Conservation (phyloP, 345 rosid genomes). For the Toxicodendron radicans region DNA sequence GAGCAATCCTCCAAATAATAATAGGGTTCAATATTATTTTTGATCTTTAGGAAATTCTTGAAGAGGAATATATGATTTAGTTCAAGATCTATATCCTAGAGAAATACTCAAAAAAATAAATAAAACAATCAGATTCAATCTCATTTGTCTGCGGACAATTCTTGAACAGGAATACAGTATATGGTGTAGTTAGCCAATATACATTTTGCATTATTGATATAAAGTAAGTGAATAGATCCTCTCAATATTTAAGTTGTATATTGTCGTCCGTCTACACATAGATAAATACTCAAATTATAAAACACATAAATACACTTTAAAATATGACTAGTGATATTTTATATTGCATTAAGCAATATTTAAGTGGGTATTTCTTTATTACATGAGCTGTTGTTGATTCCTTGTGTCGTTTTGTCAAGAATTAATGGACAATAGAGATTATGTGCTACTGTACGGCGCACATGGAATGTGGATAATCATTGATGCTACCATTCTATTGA, state of each 20-base stretch:
- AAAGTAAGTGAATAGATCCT: too few relatives aligned
- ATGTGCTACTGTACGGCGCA: neutral
- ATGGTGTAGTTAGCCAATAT: neutral
- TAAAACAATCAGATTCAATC: neutral
- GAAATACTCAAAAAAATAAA: too few relatives aligned
- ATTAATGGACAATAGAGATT: neutral
- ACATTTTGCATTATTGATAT: neutral
- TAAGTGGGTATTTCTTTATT: neutral
- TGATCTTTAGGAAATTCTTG: too few relatives aligned
- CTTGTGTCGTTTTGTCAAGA: neutral
- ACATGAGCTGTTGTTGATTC: constrained; percentile 5
- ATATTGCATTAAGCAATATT: too few relatives aligned
- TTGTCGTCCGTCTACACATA: too few relatives aligned
- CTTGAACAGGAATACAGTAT: neutral
- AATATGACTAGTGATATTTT: neutral
- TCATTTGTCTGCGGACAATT: neutral
- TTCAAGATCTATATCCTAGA: too few relatives aligned
- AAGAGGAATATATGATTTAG: too few relatives aligned
- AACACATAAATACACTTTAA: neutral
- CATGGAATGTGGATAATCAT: constrained; percentile 16
- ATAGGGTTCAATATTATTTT: too few relatives aligned
- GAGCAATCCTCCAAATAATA: too few relatives aligned
- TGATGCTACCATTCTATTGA: neutral
- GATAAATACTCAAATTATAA: too few relatives aligned
- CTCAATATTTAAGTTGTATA: too few relatives aligned